Base-by-base conservation (phyloP, 345 rosid genomes). In the Anacardium occidentale region DNA sequence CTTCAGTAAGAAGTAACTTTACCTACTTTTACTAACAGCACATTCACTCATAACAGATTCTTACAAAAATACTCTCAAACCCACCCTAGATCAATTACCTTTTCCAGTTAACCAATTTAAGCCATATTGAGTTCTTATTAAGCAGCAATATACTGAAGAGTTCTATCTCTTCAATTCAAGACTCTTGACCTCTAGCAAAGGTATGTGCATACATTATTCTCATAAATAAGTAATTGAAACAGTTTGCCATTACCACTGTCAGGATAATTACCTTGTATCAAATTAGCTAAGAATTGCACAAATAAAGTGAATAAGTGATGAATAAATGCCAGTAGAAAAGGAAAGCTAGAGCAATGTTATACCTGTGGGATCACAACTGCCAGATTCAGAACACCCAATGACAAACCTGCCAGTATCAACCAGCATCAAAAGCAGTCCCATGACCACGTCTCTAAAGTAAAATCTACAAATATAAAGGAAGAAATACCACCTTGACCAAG, bases 341-440 rank as follows among this genome's bases (percentile, higher is more conserved):
- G 64, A 45, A 37, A 50, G 29, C 17, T 15, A 68, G 66, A 51
- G 54, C 47, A 65, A 65, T 32, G 69, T 22, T 56, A 64, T 72
- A 95, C 99, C 96, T 95, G 99, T 64, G 99, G 99, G 68, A 92
- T 83, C 76, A 95, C 98, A 67, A 92, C 84, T 54, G 98, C 99
- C 81, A 92, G 85, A 82, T 95, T 95, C 70, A 92, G 78, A 66
- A 95, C 98, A 58, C 99, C 99, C 94, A 95, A 84, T 24, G 97
- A 94, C 77, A 92, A 84, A 70, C 99, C 99, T 95, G 89, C 78
- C 75, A 66, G 70, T 77, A 80, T 32, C 51, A 70, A 53, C 52
- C 42, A 66, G 45, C 54, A 53, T 58, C 20, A 73, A 66, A 76
- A 65, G 73, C 75, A 81, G 44, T 44, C 51, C 57, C 62, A 26